Evolutionary conservation across 768 basidiomycete genomes (phyloP).

Genomic region (Sistotremastrum niveocremeum): DNA sequence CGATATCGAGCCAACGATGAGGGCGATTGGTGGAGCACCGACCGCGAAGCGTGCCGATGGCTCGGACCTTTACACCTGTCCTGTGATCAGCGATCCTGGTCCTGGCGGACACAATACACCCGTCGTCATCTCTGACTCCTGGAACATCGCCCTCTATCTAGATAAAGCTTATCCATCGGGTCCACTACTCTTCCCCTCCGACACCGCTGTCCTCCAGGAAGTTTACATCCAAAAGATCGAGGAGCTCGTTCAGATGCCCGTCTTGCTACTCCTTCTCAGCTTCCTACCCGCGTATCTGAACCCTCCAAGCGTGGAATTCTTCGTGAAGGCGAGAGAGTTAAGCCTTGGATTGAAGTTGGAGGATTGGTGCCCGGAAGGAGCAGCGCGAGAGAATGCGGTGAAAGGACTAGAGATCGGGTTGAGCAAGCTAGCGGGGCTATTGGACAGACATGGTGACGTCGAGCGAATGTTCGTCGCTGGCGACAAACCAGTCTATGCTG

Average conservation of each 20-base stretch:
- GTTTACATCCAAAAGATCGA: conserved; percentile 19
- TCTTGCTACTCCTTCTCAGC: conserved; percentile 4
- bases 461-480: too few species aligned
- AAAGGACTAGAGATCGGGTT: conserved; percentile 21
- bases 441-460: too few species aligned
- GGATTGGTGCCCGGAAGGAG: conserved; percentile 17
- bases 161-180: conserved; percentile 35
- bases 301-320: conserved; percentile 24
- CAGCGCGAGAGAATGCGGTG: conserved; percentile 25
- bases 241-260: conserved; percentile 1
- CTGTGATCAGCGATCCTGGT: conserved; percentile 34
- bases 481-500: too few species aligned
- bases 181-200: conserved; percentile 24
- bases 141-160: conserved; percentile 35
- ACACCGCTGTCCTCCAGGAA: conserved; percentile 24
- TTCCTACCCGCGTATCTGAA: conserved; percentile 13
- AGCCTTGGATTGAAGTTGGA: conserved; percentile 24
- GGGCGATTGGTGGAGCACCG: conserved; percentile 24
- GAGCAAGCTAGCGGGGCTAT: conserved; percentile 5
- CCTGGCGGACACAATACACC: conserved; percentile 13
- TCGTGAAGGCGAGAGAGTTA: conserved; percentile 22
- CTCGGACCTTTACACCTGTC: conserved; percentile 28
- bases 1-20: conserved; percentile 27
- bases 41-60: conserved; percentile 21
- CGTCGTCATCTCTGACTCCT: conserved; percentile 26